Evolutionary conservation across 768 basidiomycete species (phyloP).

Genomic region (Tulasnella calospora): DNA sequence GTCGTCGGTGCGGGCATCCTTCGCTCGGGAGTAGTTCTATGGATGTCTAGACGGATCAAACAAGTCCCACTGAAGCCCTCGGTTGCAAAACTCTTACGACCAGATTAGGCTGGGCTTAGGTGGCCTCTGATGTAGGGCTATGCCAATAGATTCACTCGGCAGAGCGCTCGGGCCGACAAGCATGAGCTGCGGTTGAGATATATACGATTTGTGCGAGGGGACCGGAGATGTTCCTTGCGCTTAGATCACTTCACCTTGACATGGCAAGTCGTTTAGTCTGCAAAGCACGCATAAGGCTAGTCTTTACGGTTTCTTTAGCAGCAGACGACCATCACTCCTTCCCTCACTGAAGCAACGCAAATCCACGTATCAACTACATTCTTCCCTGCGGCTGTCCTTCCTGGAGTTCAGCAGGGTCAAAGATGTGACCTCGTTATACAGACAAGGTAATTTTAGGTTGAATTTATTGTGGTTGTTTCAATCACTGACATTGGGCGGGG

Average conservation of each 20-base stretch:
- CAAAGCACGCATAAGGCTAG: neutral
- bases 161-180: neutral
- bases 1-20: neutral
- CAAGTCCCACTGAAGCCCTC: neutral
- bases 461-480: neutral
- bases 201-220: neutral
- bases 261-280: neutral
- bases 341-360: slow-evolving; percentile 32
- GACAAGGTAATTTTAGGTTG: neutral
- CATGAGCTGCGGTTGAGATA: neutral
- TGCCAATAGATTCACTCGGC: neutral
- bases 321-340: neutral
- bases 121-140: neutral
- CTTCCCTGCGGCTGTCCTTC: slow-evolving; percentile 52
- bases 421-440: slow-evolving; percentile 55
- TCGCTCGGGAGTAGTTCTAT: neutral
- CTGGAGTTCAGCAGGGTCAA: slow-evolving; percentile 30
- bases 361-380: slow-evolving; percentile 83
- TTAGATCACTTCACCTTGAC: neutral
- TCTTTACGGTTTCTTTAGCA: neutral
- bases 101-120: neutral
- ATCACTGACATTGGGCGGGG: neutral
- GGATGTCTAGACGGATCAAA: neutral
- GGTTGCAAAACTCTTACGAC: neutral
- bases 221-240: neutral